Conservation (phyloP, 2,329 filamentous ascomycete genomes). For the Aspergillus jensenii region DNA sequence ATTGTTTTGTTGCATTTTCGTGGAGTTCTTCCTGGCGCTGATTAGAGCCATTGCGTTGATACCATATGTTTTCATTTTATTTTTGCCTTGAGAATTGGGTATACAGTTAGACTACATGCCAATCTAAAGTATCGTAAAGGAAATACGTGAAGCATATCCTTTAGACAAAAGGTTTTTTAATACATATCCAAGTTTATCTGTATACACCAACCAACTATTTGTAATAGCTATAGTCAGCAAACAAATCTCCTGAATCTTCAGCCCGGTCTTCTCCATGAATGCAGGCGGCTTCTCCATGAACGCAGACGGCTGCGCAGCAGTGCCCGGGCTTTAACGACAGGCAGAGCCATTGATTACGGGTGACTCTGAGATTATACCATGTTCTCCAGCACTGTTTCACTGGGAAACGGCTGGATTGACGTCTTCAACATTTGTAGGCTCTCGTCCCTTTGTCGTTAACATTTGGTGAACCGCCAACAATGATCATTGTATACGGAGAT, state of each 20-base stretch:
- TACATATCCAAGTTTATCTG: background rate
- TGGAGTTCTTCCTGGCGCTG: constrained; percentile 3
- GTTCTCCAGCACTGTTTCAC: background rate
- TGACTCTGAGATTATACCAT: no score
- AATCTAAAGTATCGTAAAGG: background rate
- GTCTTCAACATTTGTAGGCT: background rate
- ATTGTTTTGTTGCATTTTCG: constrained; percentile 14
- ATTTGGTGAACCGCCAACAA: no score
- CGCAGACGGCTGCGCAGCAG: background rate
- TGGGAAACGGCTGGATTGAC: background rate
- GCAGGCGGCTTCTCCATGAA: background rate
- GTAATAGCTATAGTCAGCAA: background rate
- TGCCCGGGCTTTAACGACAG: background rate
- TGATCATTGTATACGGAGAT: no score
- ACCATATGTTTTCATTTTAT: constrained; percentile 7
- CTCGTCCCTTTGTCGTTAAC: background rate
- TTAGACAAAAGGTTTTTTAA: background rate
- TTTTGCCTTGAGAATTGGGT: background rate
- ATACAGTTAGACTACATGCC: background rate
- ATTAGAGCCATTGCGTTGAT: constrained; percentile 9
- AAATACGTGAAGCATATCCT: background rate
- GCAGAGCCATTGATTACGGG: no score
- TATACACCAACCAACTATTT: background rate
- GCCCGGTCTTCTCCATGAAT: background rate
- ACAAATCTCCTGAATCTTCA: background rate